Evolutionary conservation across 148 eudicot species (phyloP).

Genomic region (Heliosperma pusillum): DNA sequence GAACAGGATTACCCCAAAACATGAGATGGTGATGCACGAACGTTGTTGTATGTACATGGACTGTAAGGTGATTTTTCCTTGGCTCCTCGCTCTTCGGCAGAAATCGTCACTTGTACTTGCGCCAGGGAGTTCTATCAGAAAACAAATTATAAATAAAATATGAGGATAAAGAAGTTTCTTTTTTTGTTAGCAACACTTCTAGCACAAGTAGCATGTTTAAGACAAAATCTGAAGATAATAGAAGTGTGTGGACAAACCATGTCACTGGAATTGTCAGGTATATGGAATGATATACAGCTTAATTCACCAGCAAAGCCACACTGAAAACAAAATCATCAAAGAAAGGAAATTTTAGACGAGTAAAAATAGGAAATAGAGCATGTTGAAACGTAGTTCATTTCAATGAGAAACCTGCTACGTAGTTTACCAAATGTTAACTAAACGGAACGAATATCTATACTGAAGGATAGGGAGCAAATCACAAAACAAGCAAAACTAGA

Average conservation of each 20-base stretch:
- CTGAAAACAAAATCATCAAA: slow-evolving; percentile 35
- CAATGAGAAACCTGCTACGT: background rate
- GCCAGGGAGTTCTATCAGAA: slow-evolving; percentile 42
- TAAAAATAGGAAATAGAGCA: background rate
- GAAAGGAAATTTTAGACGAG: background rate
- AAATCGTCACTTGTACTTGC: slow-evolving; percentile 62
- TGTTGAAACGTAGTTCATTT: background rate
- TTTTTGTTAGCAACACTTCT: too few species aligned
- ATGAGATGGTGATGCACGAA: slow-evolving; percentile 55
- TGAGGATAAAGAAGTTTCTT: background rate
- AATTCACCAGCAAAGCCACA: slow-evolving; percentile 49
- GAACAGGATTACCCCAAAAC: slow-evolving; percentile 37
- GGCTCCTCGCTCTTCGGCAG: slow-evolving; percentile 72
- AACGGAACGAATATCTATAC: background rate
- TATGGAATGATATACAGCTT: slow-evolving; percentile 57
- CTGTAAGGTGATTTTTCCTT: slow-evolving; percentile 64
- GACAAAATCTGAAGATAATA: slow-evolving; percentile 10
- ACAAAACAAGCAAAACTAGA: background rate
- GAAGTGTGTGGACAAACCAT: slow-evolving; percentile 39
- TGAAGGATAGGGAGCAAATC: background rate
- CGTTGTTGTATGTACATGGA: slow-evolving; percentile 50
- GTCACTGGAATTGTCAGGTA: slow-evolving; percentile 38
- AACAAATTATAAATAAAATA: slow-evolving; percentile 10
- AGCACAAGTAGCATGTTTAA: slow-evolving; percentile 8
- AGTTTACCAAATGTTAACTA: background rate